A percentile compares a stretch with the other conserved stretches of the same genome.
Evolutionary conservation across 768 basidiomycete species (phyloP).

Genomic region (Podaxis mareebaensis): DNA sequence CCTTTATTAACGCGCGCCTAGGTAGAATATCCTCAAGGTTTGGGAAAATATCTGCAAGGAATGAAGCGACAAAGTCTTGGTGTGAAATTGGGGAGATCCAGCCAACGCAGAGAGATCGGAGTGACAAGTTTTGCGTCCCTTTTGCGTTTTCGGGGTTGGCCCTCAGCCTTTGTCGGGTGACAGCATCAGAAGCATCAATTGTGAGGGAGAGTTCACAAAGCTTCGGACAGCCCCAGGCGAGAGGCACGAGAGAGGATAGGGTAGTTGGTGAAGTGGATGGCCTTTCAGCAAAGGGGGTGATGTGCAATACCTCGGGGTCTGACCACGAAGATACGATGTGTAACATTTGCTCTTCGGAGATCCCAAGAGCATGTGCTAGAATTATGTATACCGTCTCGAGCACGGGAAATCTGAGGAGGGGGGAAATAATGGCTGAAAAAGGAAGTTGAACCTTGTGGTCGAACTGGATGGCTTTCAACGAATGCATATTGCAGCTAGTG

Average conservation of each 20-base stretch:
- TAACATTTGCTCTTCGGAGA: neutral
- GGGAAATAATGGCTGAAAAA: neutral
- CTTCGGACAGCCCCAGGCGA: neutral
- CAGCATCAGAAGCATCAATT: neutral
- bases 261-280: neutral
- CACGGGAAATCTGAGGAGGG: neutral
- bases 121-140: neutral
- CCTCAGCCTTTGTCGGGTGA: neutral
- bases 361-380: neutral
- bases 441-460: neutral
- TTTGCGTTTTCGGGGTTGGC: too few species aligned
- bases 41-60: neutral
- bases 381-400: neutral
- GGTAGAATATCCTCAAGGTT: neutral
- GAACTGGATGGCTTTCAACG: neutral
- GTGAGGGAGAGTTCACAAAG: neutral
- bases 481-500: neutral
- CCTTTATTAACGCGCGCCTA: neutral
- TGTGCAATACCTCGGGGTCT: neutral
- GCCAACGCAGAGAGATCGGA: neutral
- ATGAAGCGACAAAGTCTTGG: constrained; percentile 1
- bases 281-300: neutral
- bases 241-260: neutral
- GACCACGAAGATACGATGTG: neutral
- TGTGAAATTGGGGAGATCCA: neutral